Conservation (phyloP, 2,329 filamentous ascomycete species). For the Exophiala spinifera region DNA sequence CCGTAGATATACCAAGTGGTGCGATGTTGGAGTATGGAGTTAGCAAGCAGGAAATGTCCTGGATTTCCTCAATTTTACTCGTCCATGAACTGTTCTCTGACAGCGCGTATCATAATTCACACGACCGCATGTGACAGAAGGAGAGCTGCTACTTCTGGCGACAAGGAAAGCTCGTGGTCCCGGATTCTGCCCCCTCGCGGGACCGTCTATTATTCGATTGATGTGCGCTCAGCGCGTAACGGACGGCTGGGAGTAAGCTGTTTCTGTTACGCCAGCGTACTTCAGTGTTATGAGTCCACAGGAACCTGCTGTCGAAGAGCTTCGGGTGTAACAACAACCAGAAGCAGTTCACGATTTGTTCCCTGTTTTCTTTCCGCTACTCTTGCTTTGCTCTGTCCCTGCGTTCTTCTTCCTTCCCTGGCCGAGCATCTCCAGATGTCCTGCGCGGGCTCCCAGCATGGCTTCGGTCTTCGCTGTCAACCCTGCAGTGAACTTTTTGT, state of each 20-base stretch:
- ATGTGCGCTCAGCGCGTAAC: too few species aligned
- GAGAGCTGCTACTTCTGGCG: too few species aligned
- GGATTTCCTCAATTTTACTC: too few species aligned
- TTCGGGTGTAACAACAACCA: not conserved
- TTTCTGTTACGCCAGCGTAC: not conserved
- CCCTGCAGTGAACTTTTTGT: slow-evolving; percentile 64
- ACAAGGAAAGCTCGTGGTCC: too few species aligned
- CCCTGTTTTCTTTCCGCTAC: slow-evolving; percentile 12
- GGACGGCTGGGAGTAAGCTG: too few species aligned
- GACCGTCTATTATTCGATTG: too few species aligned
- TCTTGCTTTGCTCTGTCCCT: slow-evolving; percentile 30
- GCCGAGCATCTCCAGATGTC: slow-evolving; percentile 66
- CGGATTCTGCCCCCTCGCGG: too few species aligned
- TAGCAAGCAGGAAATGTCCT: not conserved
- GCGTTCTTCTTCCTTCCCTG: slow-evolving; percentile 62
- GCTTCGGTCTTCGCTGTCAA: slow-evolving; percentile 65
- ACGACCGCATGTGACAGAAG: not conserved
- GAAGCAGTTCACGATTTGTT: slow-evolving; percentile 18
- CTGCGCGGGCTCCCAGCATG: slow-evolving; percentile 62
- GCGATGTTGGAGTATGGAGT: slow-evolving; percentile 1
- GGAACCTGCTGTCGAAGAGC: not conserved
- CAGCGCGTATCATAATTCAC: not conserved
- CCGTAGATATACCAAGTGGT: not conserved
- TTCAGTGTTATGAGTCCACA: not conserved
- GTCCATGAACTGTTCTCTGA: not conserved